Percentiles rank a stretch among this genome's conserved stretches.
Conservation (phyloP, 148 eudicot genomes). For the Oxyria digyna region DNA sequence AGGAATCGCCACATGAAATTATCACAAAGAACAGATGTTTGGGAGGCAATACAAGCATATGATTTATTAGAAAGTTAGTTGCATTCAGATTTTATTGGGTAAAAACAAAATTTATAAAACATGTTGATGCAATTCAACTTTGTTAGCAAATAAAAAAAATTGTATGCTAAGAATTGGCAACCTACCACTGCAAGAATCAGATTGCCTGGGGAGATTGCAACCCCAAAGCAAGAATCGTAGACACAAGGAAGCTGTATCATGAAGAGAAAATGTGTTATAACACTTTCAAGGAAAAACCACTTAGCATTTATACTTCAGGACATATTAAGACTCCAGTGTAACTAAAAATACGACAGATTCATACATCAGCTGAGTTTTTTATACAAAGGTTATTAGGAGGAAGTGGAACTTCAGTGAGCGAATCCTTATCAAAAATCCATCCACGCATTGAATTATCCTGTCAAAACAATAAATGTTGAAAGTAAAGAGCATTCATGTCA, state of each 20-base stretch:
- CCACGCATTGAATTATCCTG: slow-evolving; percentile 67
- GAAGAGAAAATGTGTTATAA: neutral
- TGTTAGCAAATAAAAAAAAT: neutral
- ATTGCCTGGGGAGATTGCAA: slow-evolving; percentile 86
- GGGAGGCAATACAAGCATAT: neutral
- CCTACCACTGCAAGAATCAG: slow-evolving; percentile 82
- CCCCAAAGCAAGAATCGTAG: slow-evolving; percentile 69
- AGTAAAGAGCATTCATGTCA: neutral
- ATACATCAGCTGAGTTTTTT: slow-evolving; percentile 59
- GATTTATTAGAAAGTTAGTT: neutral
- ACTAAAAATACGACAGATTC: slow-evolving; percentile 7
- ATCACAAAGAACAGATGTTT: neutral
- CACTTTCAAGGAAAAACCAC: neutral
- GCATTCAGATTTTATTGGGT: neutral
- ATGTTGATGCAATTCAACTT: neutral
- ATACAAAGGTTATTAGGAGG: slow-evolving; percentile 52
- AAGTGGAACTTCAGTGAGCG: slow-evolving; percentile 42
- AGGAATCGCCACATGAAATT: neutral
- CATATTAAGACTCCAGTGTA: neutral
- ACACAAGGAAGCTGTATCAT: slow-evolving; percentile 53
- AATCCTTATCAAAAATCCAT: slow-evolving; percentile 51
- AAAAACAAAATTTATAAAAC: neutral
- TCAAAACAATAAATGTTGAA: slow-evolving; percentile 2
- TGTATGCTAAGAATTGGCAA: neutral
- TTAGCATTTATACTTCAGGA: neutral